A percentile compares a stretch with the other conserved stretches of the same genome.
Conservation (phyloP, 2,329 filamentous ascomycete species). For the Penicillium italicum region DNA sequence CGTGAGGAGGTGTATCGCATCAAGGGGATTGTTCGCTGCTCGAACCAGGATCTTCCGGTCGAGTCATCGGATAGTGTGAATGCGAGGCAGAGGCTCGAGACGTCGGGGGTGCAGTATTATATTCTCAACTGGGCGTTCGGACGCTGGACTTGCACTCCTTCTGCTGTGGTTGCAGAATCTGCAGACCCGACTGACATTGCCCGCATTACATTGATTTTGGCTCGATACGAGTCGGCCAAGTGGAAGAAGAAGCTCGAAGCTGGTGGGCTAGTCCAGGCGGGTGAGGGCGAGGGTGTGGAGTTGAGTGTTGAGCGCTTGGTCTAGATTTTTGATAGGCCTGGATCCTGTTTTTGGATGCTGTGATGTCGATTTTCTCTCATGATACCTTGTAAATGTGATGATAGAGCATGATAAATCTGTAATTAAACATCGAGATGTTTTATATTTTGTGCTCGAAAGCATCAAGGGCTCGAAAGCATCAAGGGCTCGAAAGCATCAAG, state of each 20-base stretch:
- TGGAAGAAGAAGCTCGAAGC: constrained; percentile 49
- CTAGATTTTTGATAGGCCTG: constrained; percentile 13
- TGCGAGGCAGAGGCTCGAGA: constrained; percentile 28
- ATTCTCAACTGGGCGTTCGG: constrained; percentile 99
- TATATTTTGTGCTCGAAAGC: background rate
- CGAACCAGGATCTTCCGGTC: constrained; percentile 41
- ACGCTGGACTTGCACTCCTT: constrained; percentile 81
- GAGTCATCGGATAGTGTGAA: constrained; percentile 46
- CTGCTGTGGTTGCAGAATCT: constrained; percentile 38
- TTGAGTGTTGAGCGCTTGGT: constrained; percentile 37
- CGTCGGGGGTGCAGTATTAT: constrained; percentile 54
- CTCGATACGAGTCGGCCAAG: constrained; percentile 46
- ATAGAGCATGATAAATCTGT: constrained; percentile 6
- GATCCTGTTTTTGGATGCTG: constrained; percentile 2
- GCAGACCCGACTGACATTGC: constrained; percentile 34
- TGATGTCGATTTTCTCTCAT: constrained; percentile 3
- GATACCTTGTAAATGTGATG: constrained; percentile 8
- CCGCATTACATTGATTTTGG: constrained; percentile 47
- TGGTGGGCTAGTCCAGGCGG: constrained; percentile 35
- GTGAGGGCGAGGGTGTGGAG: constrained; percentile 19
- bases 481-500: background rate
- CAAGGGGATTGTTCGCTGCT: constrained; percentile 63
- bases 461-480: background rate
- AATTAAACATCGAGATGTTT: background rate
- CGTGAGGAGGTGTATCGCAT: constrained; percentile 97